Percentiles rank a stretch among this genome's conserved stretches.
These are phyloP conservation scores for Eucalyptus cloeziana DNA, from an alignment of 345 rosid species.

Conservation along the genomic window DNA sequence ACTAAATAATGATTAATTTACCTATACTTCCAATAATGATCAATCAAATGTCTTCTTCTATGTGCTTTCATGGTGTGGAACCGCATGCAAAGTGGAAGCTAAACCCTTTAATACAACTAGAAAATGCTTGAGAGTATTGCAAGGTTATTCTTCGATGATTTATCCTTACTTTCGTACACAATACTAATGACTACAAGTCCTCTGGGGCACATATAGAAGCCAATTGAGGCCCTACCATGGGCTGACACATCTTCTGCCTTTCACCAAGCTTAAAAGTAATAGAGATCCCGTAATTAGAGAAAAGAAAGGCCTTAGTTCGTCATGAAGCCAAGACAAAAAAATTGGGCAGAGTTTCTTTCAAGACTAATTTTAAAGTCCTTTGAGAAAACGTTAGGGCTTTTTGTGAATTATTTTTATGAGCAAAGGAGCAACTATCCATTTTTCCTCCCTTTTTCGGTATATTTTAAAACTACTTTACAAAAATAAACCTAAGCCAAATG, in stretches of 20 bases:
- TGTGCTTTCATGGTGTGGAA: not conserved
- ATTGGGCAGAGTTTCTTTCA: not conserved
- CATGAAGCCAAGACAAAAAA: not conserved
- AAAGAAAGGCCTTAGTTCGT: not conserved
- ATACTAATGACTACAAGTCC: not conserved
- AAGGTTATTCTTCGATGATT: not conserved
- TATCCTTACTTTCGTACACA: not conserved
- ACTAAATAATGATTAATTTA: not conserved
- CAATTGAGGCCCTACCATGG: not conserved
- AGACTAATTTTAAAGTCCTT: not conserved
- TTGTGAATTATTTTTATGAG: too few species aligned
- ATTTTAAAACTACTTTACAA: too few species aligned
- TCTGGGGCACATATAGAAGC: not conserved
- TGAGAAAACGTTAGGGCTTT: too few species aligned
- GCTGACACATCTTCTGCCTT: not conserved
- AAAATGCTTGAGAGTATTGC: not conserved
- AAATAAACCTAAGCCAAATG: too few species aligned
- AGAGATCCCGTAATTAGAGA: not conserved
- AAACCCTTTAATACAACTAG: not conserved
- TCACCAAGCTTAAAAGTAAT: not conserved
- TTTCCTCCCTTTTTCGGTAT: too few species aligned
- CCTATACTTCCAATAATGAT: not conserved
- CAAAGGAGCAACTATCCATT: too few species aligned
- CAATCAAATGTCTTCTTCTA: not conserved
- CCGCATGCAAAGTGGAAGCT: not conserved